A percentile compares a stretch with the other conserved stretches of the same genome.
Evolutionary conservation across 75 land plant genomes (phyloP).

Genomic region (Cryptomeria japonica): DNA sequence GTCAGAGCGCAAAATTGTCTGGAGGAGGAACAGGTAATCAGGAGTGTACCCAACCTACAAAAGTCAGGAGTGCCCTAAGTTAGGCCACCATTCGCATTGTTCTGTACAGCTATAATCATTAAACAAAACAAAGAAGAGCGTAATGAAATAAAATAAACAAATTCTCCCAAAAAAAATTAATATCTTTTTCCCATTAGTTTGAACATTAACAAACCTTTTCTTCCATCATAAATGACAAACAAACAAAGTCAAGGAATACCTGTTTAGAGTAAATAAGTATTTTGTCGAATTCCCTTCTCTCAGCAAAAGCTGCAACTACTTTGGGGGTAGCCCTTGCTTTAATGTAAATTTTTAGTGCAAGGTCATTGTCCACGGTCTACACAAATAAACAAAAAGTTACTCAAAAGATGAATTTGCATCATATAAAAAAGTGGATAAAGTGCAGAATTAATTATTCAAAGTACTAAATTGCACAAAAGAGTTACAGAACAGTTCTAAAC

Average conservation of each 20-base stretch:
- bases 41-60: conserved; percentile 96
- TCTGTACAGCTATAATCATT: background rate
- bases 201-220: background rate
- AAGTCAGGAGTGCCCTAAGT: background rate
- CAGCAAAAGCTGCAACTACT: conserved; percentile 99
- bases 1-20: conserved; percentile 90
- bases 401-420: background rate
- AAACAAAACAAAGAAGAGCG: background rate
- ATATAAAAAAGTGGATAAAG: conserved; percentile 11
- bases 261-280: conserved; percentile 99
- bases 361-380: conserved; percentile 96
- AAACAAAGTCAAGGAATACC: conserved; percentile 31
- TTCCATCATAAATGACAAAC: background rate
- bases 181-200: background rate
- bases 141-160: background rate
- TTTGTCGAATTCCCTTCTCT: conserved; percentile 93
- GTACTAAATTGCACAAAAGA: background rate
- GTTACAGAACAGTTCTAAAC: background rate
- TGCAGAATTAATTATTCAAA: background rate
- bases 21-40: conserved; percentile 92
- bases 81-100: background rate
- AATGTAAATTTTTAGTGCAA: conserved; percentile 96
- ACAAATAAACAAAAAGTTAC: conserved; percentile 12
- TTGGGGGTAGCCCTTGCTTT: conserved; percentile 98
- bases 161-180: background rate